These are phyloP conservation scores for Tetrahymena malaccensis DNA, from an alignment of 73 alveolate species.

Conservation along the genomic window DNA sequence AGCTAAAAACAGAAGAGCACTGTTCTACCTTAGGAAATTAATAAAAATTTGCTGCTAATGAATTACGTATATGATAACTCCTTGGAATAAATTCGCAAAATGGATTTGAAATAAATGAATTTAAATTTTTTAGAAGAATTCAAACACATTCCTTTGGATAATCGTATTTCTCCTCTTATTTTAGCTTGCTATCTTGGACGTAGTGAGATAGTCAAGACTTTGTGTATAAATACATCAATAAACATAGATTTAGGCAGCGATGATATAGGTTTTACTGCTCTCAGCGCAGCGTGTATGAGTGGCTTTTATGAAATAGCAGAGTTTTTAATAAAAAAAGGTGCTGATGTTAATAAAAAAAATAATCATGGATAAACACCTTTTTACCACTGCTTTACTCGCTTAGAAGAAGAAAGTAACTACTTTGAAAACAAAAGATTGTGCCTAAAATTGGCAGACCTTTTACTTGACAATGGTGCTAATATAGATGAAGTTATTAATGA, in stretches of 20 bases:
- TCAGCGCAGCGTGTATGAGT: constrained; percentile 27
- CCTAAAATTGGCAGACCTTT: constrained; percentile 30
- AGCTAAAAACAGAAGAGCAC: not conserved
- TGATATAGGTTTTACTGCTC: constrained; percentile 17
- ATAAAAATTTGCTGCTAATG: not conserved
- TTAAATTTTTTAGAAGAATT: constrained; percentile 39
- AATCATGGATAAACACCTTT: constrained; percentile 26
- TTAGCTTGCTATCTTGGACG: constrained; percentile 26
- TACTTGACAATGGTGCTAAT: constrained; percentile 36
- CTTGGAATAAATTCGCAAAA: not conserved
- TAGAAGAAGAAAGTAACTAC: constrained; percentile 35
- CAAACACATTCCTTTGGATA: constrained; percentile 18
- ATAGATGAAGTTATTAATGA: constrained; percentile 34
- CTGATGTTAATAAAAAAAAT: constrained; percentile 8
- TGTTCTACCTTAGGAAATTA: not conserved
- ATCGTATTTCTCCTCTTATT: constrained; percentile 15
- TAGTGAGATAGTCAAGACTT: constrained; percentile 13
- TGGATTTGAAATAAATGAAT: not conserved
- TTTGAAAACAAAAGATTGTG: constrained; percentile 33
- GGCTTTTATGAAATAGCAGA: constrained; percentile 42
- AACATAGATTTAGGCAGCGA: constrained; percentile 16
- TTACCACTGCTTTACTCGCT: constrained; percentile 26
- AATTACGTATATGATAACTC: not conserved
- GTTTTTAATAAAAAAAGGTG: constrained; percentile 22
- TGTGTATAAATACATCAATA: constrained; percentile 3